Conservation (phyloP, 2,329 filamentous ascomycete genomes). For the Lecanosticta acicola region DNA sequence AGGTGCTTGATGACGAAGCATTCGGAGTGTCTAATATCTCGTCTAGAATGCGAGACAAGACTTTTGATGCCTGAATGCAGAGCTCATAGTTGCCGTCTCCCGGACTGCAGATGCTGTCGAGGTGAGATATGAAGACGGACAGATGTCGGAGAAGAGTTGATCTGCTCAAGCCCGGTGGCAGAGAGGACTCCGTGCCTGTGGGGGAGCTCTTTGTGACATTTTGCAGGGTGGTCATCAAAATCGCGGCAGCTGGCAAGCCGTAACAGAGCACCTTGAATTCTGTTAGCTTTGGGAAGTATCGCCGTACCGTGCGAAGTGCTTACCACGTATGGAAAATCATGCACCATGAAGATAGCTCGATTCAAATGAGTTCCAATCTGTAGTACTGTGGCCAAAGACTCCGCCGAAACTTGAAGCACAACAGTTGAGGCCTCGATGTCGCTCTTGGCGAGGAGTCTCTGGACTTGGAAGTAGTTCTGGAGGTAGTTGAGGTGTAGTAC, state of each 20-base stretch:
- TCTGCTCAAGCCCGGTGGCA: constrained; percentile 11
- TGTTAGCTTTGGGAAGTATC: background rate
- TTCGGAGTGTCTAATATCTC: constrained; percentile 14
- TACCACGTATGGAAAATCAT: constrained; percentile 18
- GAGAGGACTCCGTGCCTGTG: background rate
- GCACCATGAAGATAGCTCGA: constrained; percentile 10
- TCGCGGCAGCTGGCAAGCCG: constrained; percentile 14
- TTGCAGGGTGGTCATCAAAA: constrained; percentile 13
- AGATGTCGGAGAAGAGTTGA: constrained; percentile 17
- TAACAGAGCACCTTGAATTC: constrained; percentile 15
- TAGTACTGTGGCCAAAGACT: constrained; percentile 12
- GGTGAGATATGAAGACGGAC: constrained; percentile 17
- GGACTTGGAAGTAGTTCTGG: constrained; percentile 17
- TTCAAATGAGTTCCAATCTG: constrained; percentile 15
- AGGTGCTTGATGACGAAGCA: background rate
- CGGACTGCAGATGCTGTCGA: constrained; percentile 18
- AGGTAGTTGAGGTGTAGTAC: constrained; percentile 17
- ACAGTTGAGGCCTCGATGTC: constrained; percentile 1
- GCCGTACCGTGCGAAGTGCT: background rate
- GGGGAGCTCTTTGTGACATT: constrained; percentile 1
- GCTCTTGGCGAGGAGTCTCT: constrained; percentile 14
- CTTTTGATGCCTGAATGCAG: constrained; percentile 16
- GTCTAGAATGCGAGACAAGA: constrained; percentile 16
- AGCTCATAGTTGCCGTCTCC: constrained; percentile 20
- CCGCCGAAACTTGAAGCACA: constrained; percentile 9